Percentiles rank a stretch among this genome's conserved stretches.
These are phyloP conservation scores for Phytophthora ohioensis DNA, from an alignment of 352 stramenopile species.

Conservation along the genomic window DNA sequence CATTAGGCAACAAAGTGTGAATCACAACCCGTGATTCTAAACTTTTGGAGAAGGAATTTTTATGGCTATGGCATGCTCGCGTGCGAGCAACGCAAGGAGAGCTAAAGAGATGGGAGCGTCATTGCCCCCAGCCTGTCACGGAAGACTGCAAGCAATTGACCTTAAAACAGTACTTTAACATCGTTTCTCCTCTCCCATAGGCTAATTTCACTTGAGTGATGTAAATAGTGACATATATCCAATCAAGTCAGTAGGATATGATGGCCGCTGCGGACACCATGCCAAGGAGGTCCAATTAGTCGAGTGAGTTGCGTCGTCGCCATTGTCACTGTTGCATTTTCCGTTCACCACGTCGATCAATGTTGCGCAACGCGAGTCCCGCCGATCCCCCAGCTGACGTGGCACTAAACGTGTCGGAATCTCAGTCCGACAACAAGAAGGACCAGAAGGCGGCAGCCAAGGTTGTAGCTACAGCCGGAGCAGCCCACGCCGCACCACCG, in stretches of 20 bases:
- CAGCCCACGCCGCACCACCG: background rate
- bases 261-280: background rate
- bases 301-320: background rate
- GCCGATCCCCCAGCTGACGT: slow-evolving; percentile 17
- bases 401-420: slow-evolving; percentile 3
- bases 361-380: slow-evolving; percentile 26
- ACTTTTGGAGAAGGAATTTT: no score
- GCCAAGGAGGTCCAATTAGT: slow-evolving; percentile 4
- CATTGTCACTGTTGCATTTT: slow-evolving; percentile 14
- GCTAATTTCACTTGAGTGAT: no score
- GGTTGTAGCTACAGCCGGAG: background rate
- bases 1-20: no score
- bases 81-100: no score
- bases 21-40: no score
- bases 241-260: slow-evolving; percentile 13
- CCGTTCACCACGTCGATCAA: background rate
- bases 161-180: no score
- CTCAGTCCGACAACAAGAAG: slow-evolving; percentile 8
- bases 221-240: background rate
- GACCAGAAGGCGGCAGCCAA: slow-evolving; percentile 8
- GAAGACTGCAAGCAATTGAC: no score
- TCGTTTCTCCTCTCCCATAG: no score
- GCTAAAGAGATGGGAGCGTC: no score
- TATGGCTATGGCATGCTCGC: no score
- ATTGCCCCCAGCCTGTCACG: no score